These are phyloP conservation scores for Daldinia sp. DNA, from an alignment of 2,329 filamentous ascomycete genomes.

Conservation along the genomic window DNA sequence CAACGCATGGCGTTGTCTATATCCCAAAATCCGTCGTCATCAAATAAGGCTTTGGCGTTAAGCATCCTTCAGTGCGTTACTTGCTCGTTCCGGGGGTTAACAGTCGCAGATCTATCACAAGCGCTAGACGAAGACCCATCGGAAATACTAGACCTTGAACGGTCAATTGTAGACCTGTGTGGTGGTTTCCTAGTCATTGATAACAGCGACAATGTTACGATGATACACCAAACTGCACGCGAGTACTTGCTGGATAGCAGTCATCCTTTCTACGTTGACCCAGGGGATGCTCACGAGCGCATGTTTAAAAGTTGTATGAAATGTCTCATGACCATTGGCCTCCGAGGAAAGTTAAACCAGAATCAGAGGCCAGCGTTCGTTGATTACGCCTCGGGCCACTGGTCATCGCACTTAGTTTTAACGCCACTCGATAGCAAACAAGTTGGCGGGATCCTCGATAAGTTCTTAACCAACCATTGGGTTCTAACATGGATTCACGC, in stretches of 20 bases:
- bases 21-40: conserved; percentile 12
- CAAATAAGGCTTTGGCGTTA: conserved; percentile 35
- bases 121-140: conserved; percentile 39
- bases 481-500: conserved; percentile 53
- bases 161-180: conserved; percentile 49
- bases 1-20: conserved; percentile 50
- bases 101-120: conserved; percentile 43
- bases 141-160: conserved; percentile 45
- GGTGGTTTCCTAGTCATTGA: conserved; percentile 52
- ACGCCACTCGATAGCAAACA: conserved; percentile 19
- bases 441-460: conserved; percentile 36
- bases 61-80: conserved; percentile 46
- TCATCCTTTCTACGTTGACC: conserved; percentile 36
- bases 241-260: conserved; percentile 49
- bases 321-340: conserved; percentile 33
- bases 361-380: conserved; percentile 30
- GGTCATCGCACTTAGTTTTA: conserved; percentile 46
- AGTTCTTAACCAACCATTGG: conserved; percentile 44
- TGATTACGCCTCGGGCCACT: conserved; percentile 46
- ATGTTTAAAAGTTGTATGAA: conserved; percentile 45
- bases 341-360: conserved; percentile 30
- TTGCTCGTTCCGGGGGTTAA: conserved; percentile 45
- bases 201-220: conserved; percentile 42
- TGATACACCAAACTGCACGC: conserved; percentile 54
- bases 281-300: conserved; percentile 31